Conservation (phyloP, 805 yeast species). For the Candida nonsorbophila region DNA sequence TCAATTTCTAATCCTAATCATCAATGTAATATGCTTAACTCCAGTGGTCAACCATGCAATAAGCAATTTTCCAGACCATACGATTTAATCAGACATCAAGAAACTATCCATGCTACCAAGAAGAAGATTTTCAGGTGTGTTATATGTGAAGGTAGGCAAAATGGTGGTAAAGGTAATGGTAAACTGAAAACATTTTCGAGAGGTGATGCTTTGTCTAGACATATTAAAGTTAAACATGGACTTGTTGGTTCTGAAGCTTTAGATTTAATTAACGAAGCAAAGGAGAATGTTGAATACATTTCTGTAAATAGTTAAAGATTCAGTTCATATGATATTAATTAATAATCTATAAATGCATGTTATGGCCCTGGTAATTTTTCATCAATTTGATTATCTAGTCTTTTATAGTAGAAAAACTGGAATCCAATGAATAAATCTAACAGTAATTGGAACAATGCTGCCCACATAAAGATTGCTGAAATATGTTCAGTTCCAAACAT, state of each 20-base stretch:
- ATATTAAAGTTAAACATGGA: constrained; percentile 78
- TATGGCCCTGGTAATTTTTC: no score
- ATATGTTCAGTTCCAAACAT: constrained; percentile 72
- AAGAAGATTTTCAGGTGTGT: constrained; percentile 43
- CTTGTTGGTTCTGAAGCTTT: constrained; percentile 61
- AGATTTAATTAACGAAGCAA: constrained; percentile 68
- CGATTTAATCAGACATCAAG: constrained; percentile 42
- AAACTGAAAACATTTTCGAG: constrained; percentile 41
- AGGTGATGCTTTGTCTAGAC: constrained; percentile 43
- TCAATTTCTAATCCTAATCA: constrained; percentile 38
- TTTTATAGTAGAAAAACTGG: constrained; percentile 61
- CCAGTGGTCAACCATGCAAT: constrained; percentile 57
- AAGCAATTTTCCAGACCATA: constrained; percentile 77
- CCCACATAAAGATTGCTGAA: constrained; percentile 57
- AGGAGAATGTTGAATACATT: constrained; percentile 67
- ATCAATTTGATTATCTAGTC: constrained; percentile 2
- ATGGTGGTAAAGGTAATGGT: constrained; percentile 49
- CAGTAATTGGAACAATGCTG: constrained; percentile 73
- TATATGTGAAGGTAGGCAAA: constrained; percentile 39
- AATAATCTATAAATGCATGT: no score
- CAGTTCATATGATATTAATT: no score
- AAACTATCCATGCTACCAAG: constrained; percentile 42
- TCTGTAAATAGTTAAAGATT: constrained; percentile 9
- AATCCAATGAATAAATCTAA: constrained; percentile 69
- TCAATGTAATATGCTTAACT: constrained; percentile 55